phyloP scores from a whole-genome alignment of 2,329 filamentous ascomycete genomes.

The Fusarium duplospermum region DNA sequence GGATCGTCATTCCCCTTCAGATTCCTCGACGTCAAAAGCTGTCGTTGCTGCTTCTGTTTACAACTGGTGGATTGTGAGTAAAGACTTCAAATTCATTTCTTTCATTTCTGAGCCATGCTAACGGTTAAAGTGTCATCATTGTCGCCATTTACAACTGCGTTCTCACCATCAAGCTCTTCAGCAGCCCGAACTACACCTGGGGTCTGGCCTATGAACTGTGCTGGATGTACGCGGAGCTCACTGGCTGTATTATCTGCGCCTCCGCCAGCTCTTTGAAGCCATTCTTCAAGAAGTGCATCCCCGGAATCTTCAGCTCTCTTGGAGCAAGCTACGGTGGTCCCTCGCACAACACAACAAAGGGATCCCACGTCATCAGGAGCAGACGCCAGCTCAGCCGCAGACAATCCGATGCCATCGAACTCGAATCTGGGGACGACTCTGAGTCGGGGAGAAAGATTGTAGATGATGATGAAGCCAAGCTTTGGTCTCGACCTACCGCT shows the following conservation, averaged over 20 bases:
- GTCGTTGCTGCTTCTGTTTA: conserved; percentile 31
- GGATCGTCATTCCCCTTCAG: conserved; percentile 29
- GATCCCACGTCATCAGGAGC: conserved; percentile 17
- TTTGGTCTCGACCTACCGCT: conserved; percentile 24
- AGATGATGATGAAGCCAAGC: conserved; percentile 33
- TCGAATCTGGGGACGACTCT: conserved; percentile 35
- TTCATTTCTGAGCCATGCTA: not conserved
- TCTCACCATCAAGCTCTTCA: conserved; percentile 37
- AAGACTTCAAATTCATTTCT: rapidly evolving
- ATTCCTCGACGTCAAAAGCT: conserved; percentile 35
- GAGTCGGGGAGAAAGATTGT: conserved; percentile 26
- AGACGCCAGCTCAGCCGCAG: conserved; percentile 34
- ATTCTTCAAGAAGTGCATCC: conserved; percentile 32
- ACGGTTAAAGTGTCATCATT: conserved; percentile 24
- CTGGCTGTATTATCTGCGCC: conserved; percentile 39
- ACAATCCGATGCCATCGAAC: conserved; percentile 35
- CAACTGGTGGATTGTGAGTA: conserved; percentile 38
- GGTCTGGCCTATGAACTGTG: conserved; percentile 37
- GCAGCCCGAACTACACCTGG: conserved; percentile 36
- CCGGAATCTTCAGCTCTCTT: conserved; percentile 19
- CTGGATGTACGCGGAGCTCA: conserved; percentile 43
- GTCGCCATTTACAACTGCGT: conserved; percentile 39
- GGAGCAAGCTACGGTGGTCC: conserved; percentile 12
- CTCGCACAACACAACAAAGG: conserved; percentile 6
- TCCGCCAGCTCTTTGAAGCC: conserved; percentile 39